A percentile compares a stretch with the other conserved stretches of the same genome.
Conservation (phyloP, 2,329 filamentous ascomycete genomes). For the Aspergillus sp. region DNA sequence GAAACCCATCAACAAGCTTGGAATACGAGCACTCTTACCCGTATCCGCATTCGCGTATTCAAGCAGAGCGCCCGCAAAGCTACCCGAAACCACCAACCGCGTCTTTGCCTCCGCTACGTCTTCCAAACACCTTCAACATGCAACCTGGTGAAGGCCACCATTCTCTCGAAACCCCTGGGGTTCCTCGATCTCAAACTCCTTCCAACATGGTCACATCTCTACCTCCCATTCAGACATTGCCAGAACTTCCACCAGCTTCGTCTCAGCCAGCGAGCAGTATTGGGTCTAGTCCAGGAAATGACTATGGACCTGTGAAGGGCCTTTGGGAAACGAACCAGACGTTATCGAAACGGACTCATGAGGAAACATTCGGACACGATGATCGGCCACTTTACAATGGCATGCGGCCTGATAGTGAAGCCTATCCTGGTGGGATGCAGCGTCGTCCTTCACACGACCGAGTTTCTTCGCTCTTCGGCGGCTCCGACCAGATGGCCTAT, state of each 20-base stretch:
- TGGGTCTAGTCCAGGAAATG: conserved; percentile 23
- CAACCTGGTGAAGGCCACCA: conserved; percentile 31
- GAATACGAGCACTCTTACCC: conserved; percentile 35
- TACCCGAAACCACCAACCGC: conserved; percentile 25
- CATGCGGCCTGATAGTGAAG: conserved; percentile 41
- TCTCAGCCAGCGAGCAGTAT: conserved; percentile 25
- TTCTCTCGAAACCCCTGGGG: conserved; percentile 32
- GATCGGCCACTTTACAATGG: conserved; percentile 45
- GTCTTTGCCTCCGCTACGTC: conserved; percentile 28
- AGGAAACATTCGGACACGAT: conserved; percentile 41
- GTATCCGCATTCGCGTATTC: conserved; percentile 24
- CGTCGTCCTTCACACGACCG: conserved; percentile 29
- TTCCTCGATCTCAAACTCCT: conserved; percentile 27
- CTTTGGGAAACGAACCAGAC: conserved; percentile 32
- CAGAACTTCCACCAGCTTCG: conserved; percentile 27
- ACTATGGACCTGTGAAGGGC: conserved; percentile 25
- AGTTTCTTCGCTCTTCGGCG: conserved; percentile 21
- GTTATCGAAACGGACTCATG: conserved; percentile 36
- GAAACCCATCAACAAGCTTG: conserved; percentile 32
- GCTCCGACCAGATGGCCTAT: conserved; percentile 33
- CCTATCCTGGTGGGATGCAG: conserved; percentile 19
- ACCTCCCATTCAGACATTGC: conserved; percentile 38
- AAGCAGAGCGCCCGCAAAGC: conserved; percentile 20
- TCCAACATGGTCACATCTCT: conserved; percentile 29
- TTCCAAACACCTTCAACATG: conserved; percentile 8